These are phyloP conservation scores for Monosporascus sp. DNA, from an alignment of 2,329 filamentous ascomycete species.

Conservation along the genomic window DNA sequence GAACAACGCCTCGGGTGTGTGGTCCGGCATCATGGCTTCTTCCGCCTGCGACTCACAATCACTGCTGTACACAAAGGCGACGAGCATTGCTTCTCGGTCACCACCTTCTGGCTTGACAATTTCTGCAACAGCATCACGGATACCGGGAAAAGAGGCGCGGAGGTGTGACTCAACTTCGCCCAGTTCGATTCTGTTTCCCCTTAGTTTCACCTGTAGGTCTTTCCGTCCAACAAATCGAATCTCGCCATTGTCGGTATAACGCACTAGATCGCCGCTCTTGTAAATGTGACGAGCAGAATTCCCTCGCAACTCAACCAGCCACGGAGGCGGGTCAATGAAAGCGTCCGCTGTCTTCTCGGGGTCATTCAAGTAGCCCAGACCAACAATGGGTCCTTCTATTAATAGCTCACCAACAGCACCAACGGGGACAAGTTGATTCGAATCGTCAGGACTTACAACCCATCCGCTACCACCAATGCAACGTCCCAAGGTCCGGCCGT, in stretches of 20 bases:
- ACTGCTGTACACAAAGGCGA: background rate
- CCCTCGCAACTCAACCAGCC: background rate
- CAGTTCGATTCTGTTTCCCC: slow-evolving; percentile 44
- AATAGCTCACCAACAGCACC: background rate
- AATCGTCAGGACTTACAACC: background rate
- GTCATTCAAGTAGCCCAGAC: background rate
- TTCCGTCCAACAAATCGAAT: slow-evolving; percentile 39
- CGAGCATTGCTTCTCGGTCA: background rate
- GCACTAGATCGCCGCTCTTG: slow-evolving; percentile 34
- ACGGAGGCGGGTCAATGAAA: background rate
- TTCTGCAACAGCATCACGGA: background rate
- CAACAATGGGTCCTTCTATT: background rate
- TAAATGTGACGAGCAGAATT: slow-evolving; percentile 24
- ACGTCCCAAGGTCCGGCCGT: background rate
- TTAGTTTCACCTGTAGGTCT: slow-evolving; percentile 47
- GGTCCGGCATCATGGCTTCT: no score
- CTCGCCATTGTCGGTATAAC: slow-evolving; percentile 26
- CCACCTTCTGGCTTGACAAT: background rate
- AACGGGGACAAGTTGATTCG: background rate
- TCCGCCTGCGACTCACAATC: no score
- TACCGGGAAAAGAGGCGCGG: background rate
- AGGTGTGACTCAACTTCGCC: slow-evolving; percentile 2
- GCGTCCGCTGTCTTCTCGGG: background rate
- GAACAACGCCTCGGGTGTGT: no score
- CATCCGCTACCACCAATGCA: background rate